Percentiles rank a stretch among this genome's conserved stretches.
phyloP scores from a whole-genome alignment of 371 early-diverging fungal species.

The Mortierella sp. region DNA sequence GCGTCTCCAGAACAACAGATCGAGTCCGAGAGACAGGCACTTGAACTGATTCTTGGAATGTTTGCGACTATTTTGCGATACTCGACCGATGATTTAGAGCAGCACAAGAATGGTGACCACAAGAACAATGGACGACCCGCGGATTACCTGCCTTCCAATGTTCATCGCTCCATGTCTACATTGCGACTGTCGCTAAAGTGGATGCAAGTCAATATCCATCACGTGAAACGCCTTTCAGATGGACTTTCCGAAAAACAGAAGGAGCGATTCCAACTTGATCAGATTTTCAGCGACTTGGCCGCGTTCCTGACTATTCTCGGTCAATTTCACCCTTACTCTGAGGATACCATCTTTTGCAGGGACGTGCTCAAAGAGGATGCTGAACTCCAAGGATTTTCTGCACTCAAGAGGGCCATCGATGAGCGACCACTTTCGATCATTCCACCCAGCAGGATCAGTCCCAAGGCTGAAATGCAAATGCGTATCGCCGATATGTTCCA shows the following conservation, averaged over 20 bases:
- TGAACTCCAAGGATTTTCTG: constrained; percentile 56
- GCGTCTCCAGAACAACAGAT: constrained; percentile 25
- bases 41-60: constrained; percentile 32
- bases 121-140: constrained; percentile 41
- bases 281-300: constrained; percentile 35
- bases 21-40: constrained; percentile 37
- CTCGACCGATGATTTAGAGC: constrained; percentile 27
- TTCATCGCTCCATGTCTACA: constrained; percentile 50
- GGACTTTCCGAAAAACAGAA: constrained; percentile 30
- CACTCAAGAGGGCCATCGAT: constrained; percentile 48
- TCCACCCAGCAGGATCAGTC: constrained; percentile 47
- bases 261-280: constrained; percentile 30
- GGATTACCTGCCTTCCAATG: constrained; percentile 47
- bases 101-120: constrained; percentile 40
- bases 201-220: constrained; percentile 48
- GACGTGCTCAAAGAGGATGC: constrained; percentile 57
- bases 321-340: constrained; percentile 22
- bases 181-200: constrained; percentile 54
- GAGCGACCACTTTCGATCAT: constrained; percentile 54
- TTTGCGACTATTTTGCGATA: constrained; percentile 47
- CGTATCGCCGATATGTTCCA: constrained; percentile 50
- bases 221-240: constrained; percentile 47
- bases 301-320: constrained; percentile 33
- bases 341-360: constrained; percentile 49
- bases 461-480: constrained; percentile 55